Conservation (phyloP, 768 basidiomycete genomes). For the Chiua virens region DNA sequence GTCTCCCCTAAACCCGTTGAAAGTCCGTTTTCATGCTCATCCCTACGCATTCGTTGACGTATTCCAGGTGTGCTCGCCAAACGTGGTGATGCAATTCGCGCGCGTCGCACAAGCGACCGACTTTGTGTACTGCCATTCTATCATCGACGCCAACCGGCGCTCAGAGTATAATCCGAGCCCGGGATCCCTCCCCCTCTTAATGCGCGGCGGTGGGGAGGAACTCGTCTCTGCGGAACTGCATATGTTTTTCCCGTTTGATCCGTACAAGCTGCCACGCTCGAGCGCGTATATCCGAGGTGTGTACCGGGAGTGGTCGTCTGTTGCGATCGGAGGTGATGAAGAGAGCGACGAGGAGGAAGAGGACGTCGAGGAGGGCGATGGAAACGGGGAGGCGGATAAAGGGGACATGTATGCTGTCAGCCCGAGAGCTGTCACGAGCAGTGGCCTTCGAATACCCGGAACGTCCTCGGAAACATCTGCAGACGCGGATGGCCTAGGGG, state of each 20-base stretch:
- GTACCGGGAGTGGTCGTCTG: constrained; percentile 88
- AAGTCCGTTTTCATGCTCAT: constrained; percentile 28
- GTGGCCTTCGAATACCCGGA: constrained; percentile 24
- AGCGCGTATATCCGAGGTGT: constrained; percentile 73
- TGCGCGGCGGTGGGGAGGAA: constrained; percentile 31
- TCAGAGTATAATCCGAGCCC: constrained; percentile 45
- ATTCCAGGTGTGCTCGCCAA: constrained; percentile 80
- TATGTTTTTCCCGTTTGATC: constrained; percentile 98
- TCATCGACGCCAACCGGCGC: constrained; percentile 86
- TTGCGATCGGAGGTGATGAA: constrained; percentile 67
- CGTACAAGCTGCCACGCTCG: constrained; percentile 86
- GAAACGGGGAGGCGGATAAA: constrained; percentile 7
- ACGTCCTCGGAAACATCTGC: constrained; percentile 18
- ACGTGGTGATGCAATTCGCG: constrained; percentile 94
- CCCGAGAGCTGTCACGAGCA: too few relatives aligned
- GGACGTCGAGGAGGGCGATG: constrained; percentile 42
- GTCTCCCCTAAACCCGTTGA: constrained; percentile 86
- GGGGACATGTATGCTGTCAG: neutral
- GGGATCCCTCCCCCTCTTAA: constrained; percentile 17
- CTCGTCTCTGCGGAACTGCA: constrained; percentile 70
- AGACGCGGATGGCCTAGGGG: constrained; percentile 57
- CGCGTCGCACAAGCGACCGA: constrained; percentile 84
- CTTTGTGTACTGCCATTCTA: constrained; percentile 92
- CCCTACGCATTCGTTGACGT: neutral
- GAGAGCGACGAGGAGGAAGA: too few relatives aligned